These are phyloP conservation scores for Ramaria rubella DNA, from an alignment of 768 basidiomycete genomes.

Conservation along the genomic window DNA sequence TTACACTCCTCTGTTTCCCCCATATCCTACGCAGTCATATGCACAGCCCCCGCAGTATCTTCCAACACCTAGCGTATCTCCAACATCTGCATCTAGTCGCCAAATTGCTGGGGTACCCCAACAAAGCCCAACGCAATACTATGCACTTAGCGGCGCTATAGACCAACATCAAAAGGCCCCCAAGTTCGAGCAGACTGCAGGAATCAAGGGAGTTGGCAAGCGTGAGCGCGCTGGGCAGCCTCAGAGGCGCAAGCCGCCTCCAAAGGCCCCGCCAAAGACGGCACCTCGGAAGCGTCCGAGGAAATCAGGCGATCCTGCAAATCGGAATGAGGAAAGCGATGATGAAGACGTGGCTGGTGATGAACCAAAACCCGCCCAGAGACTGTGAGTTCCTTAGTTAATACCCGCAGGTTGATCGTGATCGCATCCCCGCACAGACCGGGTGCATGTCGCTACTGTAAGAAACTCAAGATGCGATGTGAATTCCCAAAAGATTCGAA, in stretches of 20 bases:
- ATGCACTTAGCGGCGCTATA: not conserved
- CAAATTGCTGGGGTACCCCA: not conserved
- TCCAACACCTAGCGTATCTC: conserved; percentile 1
- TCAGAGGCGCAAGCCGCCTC: not conserved
- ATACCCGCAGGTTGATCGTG: not conserved
- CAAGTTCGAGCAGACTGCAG: not conserved
- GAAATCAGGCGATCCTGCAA: not conserved
- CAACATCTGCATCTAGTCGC: not conserved
- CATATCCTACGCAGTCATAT: conserved; percentile 24
- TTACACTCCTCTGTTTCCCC: conserved; percentile 7
- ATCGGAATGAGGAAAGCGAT: not conserved
- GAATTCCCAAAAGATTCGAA: conserved; percentile 66
- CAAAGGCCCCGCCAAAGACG: not conserved
- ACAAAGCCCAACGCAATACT: not conserved
- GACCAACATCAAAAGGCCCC: not conserved
- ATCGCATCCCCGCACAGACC: conserved; percentile 38
- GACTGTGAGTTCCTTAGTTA: not conserved
- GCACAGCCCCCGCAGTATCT: conserved; percentile 14
- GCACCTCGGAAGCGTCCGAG: not conserved
- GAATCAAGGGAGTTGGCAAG: not conserved
- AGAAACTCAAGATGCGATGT: conserved; percentile 91
- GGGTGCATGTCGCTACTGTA: conserved; percentile 82
- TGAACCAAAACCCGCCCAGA: not conserved
- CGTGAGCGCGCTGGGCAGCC: not conserved
- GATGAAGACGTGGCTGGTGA: not conserved